Evolutionary conservation across 495 filamentous ascomycete genomes (phyloP).

Genomic region (Penicillium pancosmium): DNA sequence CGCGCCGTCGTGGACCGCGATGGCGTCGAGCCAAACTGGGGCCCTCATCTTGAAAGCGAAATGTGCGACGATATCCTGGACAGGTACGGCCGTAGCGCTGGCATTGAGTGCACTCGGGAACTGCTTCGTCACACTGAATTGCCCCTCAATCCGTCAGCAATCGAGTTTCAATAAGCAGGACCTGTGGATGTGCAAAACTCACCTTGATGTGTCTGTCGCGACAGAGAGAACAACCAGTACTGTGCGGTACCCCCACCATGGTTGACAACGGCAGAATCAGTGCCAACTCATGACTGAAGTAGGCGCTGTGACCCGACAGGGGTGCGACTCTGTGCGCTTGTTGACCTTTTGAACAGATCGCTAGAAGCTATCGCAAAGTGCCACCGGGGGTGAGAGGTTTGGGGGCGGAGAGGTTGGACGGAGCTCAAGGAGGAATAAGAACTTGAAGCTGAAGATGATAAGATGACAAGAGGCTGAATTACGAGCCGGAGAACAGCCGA

Average conservation of each 20-base stretch:
- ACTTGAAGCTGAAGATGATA: not conserved
- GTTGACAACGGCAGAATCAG: conserved; percentile 11
- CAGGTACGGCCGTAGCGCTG: conserved; percentile 39
- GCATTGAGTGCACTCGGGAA: conserved; percentile 39
- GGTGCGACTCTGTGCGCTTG: not conserved
- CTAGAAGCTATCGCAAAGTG: not conserved
- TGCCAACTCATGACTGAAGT: conserved; percentile 15
- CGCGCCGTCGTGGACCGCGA: conserved; percentile 16
- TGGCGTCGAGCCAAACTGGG: conserved; percentile 34
- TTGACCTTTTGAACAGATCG: conserved; percentile 1
- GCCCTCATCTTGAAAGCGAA: conserved; percentile 42
- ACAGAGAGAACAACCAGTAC: conserved; percentile 41
- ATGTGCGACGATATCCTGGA: conserved; percentile 39
- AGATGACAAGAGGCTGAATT: conserved; percentile 5
- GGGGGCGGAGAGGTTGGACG: not conserved
- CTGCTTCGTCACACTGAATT: conserved; percentile 38
- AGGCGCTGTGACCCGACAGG: not conserved
- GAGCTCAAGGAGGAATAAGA: not conserved
- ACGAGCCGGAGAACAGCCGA: conserved; percentile 9
- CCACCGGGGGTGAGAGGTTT: not conserved
- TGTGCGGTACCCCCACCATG: conserved; percentile 46
- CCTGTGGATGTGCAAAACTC: not conserved
- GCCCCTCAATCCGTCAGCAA: not conserved
- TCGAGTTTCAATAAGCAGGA: too few relatives aligned
- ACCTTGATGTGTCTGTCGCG: conserved; percentile 43